phyloP scores from a whole-genome alignment of 768 basidiomycete species.

The Gymnopilus junonius region DNA sequence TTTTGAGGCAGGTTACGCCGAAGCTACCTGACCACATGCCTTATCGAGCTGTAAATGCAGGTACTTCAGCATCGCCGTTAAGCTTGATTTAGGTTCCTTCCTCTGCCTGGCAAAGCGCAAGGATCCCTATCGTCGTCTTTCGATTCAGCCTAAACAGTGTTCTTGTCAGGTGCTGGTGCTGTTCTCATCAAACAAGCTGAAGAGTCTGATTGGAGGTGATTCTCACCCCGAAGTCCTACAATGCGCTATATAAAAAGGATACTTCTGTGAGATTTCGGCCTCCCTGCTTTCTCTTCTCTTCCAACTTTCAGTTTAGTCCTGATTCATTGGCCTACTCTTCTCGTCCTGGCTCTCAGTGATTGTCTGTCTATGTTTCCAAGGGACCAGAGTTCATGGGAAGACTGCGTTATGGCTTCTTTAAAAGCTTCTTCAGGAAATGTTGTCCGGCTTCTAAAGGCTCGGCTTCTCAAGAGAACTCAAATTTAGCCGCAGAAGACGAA shows the following conservation, averaged over 20 bases:
- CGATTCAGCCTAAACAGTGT: background rate
- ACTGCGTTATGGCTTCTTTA: too few species aligned
- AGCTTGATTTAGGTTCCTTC: background rate
- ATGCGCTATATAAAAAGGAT: background rate
- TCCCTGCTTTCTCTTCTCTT: too few species aligned
- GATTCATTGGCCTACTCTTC: too few species aligned
- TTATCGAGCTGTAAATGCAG: background rate
- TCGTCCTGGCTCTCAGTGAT: background rate
- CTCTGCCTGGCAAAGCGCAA: background rate
- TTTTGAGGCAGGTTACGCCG: background rate
- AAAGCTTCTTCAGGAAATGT: background rate
- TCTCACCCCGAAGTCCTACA: background rate
- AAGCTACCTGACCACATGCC: background rate
- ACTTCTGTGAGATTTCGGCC: background rate
- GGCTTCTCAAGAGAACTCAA: background rate
- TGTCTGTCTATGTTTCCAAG: background rate
- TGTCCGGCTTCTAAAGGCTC: background rate
- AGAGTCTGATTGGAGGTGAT: background rate
- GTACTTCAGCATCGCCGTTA: background rate
- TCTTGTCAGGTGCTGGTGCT: background rate
- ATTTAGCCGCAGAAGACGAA: background rate
- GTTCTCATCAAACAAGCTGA: background rate
- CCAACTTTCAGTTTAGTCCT: background rate
- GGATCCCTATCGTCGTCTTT: background rate
- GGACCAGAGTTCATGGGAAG: background rate